phyloP scores from a whole-genome alignment of 1,139 yeast genomes.

The Yamadazyma mexicana region DNA sequence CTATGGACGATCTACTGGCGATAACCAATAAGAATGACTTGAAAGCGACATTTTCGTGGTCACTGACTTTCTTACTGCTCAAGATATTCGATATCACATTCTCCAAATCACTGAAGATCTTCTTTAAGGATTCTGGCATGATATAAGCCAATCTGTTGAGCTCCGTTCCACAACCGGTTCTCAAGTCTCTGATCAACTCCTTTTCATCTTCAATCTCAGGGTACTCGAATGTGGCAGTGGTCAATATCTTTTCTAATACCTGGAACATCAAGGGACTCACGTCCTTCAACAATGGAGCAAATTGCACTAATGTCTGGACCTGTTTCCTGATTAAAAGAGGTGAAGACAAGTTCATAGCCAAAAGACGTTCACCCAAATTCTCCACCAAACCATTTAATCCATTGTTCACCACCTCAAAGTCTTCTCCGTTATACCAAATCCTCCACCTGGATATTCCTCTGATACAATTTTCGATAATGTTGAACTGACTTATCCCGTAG shows the following conservation, averaged over 20 bases:
- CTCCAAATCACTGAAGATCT: slow-evolving; percentile 79
- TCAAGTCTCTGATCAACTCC: slow-evolving; percentile 80
- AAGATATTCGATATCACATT: slow-evolving; percentile 73
- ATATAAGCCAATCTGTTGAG: slow-evolving; percentile 87
- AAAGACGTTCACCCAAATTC: slow-evolving; percentile 70
- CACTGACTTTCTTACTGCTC: slow-evolving; percentile 69
- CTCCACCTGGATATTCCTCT: slow-evolving; percentile 97
- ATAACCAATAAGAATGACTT: slow-evolving; percentile 89
- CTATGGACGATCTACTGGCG: slow-evolving; percentile 79
- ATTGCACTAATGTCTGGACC: slow-evolving; percentile 92
- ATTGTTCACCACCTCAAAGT: slow-evolving; percentile 57
- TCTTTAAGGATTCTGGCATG: slow-evolving; percentile 88
- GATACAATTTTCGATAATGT: slow-evolving; percentile 83
- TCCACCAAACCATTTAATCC: slow-evolving; percentile 67
- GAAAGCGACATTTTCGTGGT: slow-evolving; percentile 91
- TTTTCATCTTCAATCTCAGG: slow-evolving; percentile 74
- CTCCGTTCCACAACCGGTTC: slow-evolving; percentile 94
- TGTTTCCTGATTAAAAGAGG: slow-evolving; percentile 83
- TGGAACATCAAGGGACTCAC: slow-evolving; percentile 71
- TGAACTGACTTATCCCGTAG: slow-evolving; percentile 78
- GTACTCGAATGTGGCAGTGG: slow-evolving; percentile 83
- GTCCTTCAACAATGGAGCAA: slow-evolving; percentile 87
- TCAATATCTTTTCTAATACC: slow-evolving; percentile 81
- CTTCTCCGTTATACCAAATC: slow-evolving; percentile 77
- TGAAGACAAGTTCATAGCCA: slow-evolving; percentile 73